Evolutionary conservation across 2,329 filamentous ascomycete genomes (phyloP).

Genomic region (Ceratocystis variospora): DNA sequence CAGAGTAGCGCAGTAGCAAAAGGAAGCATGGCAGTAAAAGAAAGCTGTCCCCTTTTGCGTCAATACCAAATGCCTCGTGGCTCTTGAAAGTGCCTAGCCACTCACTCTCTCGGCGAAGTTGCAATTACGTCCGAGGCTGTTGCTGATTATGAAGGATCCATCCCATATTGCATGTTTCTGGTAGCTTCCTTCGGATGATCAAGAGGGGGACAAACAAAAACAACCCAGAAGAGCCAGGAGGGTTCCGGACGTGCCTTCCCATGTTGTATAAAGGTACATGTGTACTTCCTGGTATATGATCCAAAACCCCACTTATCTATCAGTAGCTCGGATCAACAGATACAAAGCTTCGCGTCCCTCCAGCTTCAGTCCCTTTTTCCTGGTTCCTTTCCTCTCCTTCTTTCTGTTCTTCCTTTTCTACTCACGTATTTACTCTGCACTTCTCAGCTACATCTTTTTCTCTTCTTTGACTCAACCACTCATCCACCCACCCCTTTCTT

Average conservation of each 20-base stretch:
- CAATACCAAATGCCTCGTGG: not conserved
- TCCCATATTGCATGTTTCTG: not conserved
- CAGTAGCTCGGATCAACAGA: conserved; percentile 7
- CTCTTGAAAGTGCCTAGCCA: not conserved
- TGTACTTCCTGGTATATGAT: not conserved
- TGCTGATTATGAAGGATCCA: not conserved
- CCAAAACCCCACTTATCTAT: conserved; percentile 6
- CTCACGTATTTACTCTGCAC: not conserved
- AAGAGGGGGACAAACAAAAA: not conserved
- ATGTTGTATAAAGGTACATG: conserved; percentile 1
- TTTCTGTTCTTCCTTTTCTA: not conserved
- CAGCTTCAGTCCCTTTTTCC: not conserved
- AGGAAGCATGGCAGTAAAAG: not conserved
- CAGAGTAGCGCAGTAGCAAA: not conserved
- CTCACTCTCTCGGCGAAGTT: not conserved
- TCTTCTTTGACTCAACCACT: not conserved
- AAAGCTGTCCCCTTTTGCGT: not conserved
- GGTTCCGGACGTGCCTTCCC: not conserved
- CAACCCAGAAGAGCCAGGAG: not conserved
- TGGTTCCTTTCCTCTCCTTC: conserved; percentile 4
- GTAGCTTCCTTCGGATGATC: not conserved
- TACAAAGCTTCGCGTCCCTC: conserved; percentile 3
- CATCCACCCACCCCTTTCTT: not conserved
- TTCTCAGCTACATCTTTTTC: not conserved
- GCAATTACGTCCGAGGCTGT: not conserved